A percentile compares a stretch with the other conserved stretches of the same genome.
phyloP scores from a whole-genome alignment of 73 alveolate species.

The Tetrahymena borealis region DNA sequence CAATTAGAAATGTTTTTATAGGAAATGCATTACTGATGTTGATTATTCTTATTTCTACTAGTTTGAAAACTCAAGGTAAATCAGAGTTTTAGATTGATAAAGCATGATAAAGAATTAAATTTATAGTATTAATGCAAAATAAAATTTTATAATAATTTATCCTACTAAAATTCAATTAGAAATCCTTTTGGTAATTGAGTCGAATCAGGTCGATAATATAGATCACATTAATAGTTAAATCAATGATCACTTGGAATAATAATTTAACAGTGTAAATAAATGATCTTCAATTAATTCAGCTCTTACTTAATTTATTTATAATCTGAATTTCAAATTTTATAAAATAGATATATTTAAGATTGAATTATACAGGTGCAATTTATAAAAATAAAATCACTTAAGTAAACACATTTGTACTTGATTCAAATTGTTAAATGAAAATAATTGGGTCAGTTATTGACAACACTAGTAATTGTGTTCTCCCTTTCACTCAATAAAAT shows the following conservation, averaged over 20 bases:
- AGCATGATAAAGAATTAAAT: background rate
- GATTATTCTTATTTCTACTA: background rate
- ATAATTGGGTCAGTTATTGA: background rate
- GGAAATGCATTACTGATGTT: background rate
- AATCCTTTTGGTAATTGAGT: background rate
- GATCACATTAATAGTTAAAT: background rate
- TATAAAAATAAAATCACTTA: background rate
- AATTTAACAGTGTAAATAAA: background rate
- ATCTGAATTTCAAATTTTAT: too few relatives aligned
- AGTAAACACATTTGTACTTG: background rate
- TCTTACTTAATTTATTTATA: too few relatives aligned
- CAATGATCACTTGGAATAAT: background rate
- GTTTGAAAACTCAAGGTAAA: background rate
- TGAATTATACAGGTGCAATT: background rate
- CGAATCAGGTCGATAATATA: background rate
- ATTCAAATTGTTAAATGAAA: background rate
- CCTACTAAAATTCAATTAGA: background rate
- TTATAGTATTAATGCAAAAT: background rate
- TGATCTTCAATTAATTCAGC: too few relatives aligned
- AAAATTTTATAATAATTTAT: background rate
- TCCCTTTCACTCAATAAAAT: background rate
- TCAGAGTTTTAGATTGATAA: too few relatives aligned
- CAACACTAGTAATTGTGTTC: background rate
- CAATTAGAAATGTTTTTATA: background rate
- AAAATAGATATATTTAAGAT: background rate